Percentiles rank a stretch among this genome's conserved stretches.
These are phyloP conservation scores for Typha latifolia DNA, from an alignment of 176 grass and related monocot genomes.

Conservation along the genomic window DNA sequence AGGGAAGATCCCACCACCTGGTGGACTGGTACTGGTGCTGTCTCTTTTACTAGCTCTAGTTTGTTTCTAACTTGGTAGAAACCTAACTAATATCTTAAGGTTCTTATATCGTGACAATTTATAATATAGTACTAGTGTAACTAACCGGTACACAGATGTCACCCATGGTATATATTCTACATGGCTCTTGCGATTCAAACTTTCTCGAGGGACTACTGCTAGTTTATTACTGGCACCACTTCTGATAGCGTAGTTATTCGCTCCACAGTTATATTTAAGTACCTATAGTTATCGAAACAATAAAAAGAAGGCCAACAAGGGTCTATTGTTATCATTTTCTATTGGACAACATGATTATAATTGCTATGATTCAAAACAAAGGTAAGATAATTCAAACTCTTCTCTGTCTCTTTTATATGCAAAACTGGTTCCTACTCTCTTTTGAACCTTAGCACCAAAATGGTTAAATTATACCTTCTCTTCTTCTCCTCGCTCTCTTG, in stretches of 20 bases:
- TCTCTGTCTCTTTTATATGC: background rate
- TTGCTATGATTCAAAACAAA: background rate
- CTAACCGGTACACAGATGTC: too few relatives aligned
- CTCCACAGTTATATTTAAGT: background rate
- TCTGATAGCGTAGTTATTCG: background rate
- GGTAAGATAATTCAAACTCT: background rate
- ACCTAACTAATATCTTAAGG: background rate
- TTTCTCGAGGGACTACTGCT: background rate
- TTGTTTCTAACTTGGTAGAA: background rate
- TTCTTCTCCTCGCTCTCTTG: background rate
- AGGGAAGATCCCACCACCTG: background rate
- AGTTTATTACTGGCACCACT: background rate
- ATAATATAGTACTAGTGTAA: too few relatives aligned
- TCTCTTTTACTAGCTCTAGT: background rate
- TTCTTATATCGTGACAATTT: background rate
- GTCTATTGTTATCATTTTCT: background rate
- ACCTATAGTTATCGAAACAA: background rate
- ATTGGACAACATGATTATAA: background rate
- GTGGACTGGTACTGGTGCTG: background rate
- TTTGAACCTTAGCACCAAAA: background rate
- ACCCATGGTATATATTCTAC: background rate
- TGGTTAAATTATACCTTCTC: background rate
- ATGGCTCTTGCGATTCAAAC: background rate
- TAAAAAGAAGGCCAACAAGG: background rate
- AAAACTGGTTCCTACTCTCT: background rate